phyloP scores from a whole-genome alignment of 495 filamentous ascomycete genomes.

The Choiromyces venosus region DNA sequence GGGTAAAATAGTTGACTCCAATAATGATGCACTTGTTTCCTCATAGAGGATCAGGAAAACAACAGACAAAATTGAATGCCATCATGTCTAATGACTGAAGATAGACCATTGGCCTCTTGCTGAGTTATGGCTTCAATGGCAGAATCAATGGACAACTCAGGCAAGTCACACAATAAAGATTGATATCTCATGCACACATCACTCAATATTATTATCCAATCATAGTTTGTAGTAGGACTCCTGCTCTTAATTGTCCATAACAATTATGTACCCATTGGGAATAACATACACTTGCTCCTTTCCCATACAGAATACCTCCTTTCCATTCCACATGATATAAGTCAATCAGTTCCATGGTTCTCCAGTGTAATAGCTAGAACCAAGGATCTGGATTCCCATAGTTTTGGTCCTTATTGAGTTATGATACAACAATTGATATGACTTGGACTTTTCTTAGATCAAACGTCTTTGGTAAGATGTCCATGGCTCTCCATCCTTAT shows the following conservation, averaged over 20 bases:
- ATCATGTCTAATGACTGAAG: conserved; percentile 1
- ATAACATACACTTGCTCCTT: not conserved
- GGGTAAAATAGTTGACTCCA: conserved; percentile 16
- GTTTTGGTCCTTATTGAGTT: no score
- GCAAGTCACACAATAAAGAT: not conserved
- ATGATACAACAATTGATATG: no score
- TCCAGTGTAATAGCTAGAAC: no score
- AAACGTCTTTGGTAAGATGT: not conserved
- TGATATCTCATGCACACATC: not conserved
- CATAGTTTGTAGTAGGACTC: not conserved
- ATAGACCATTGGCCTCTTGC: not conserved
- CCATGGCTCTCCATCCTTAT: not conserved
- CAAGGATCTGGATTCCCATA: no score
- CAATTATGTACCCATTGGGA: not conserved
- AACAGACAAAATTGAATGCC: conserved; percentile 3
- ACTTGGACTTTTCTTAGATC: not conserved
- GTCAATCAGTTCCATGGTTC: no score
- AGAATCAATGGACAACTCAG: not conserved
- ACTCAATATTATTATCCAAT: not conserved
- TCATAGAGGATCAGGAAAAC: not conserved
- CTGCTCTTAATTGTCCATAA: not conserved
- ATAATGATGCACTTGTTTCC: conserved; percentile 3
- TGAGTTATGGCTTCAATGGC: not conserved
- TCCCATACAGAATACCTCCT: not conserved
- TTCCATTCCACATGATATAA: not conserved